These are phyloP conservation scores for Teratosphaeria nubilosa DNA, from an alignment of 2,329 filamentous ascomycete species.

Conservation along the genomic window DNA sequence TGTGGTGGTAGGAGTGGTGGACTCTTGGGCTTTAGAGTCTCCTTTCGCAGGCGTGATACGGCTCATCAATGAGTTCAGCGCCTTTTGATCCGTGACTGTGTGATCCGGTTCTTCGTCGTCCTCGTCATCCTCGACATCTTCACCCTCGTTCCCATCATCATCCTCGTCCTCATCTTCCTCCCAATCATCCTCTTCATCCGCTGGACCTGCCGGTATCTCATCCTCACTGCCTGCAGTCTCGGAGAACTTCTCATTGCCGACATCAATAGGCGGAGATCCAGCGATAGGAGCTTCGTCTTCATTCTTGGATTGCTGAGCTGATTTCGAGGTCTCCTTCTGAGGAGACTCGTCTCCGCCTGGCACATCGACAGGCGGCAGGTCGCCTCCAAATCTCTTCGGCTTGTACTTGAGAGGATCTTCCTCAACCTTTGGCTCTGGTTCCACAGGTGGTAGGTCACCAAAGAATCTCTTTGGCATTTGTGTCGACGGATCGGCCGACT, in stretches of 20 bases:
- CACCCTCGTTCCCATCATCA: conserved; percentile 26
- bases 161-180: conserved; percentile 13
- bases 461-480: neutral
- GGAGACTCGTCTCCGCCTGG: neutral
- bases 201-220: conserved; percentile 17
- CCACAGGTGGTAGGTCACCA: neutral
- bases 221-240: conserved; percentile 21
- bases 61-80: conserved; percentile 14
- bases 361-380: conserved; percentile 10
- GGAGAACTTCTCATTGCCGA: conserved; percentile 19
- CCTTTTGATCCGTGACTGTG: conserved; percentile 25
- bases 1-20: conserved; percentile 17
- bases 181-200: conserved; percentile 23
- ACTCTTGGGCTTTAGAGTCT: conserved; percentile 7
- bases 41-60: conserved; percentile 14
- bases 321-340: conserved; percentile 8
- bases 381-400: conserved; percentile 9
- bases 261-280: conserved; percentile 38
- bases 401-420: conserved; percentile 12
- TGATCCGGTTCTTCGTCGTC: conserved; percentile 25
- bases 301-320: conserved; percentile 4
- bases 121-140: conserved; percentile 23
- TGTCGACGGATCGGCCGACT: conserved; percentile 18
- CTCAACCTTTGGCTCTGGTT: conserved; percentile 14
- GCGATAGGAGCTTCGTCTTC: conserved; percentile 35